Evolutionary conservation across 2,329 filamentous ascomycete species (phyloP).

Genomic region (Whalleya microplaca): DNA sequence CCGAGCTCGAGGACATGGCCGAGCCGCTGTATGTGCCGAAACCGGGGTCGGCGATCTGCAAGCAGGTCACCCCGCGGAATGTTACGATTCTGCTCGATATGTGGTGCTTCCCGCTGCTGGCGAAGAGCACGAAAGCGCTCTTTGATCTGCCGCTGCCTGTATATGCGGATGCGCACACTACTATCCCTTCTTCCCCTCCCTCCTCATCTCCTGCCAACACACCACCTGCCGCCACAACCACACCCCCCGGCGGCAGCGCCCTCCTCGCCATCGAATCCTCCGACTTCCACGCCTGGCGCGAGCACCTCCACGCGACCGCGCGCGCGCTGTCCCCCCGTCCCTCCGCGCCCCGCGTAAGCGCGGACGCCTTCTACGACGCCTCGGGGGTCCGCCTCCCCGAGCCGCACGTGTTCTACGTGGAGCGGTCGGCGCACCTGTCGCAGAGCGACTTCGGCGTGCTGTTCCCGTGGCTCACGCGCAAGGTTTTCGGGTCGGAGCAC

Average conservation of each 20-base stretch:
- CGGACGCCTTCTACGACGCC: slow-evolving; percentile 43
- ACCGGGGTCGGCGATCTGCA: slow-evolving; percentile 56
- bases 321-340: slow-evolving; percentile 65
- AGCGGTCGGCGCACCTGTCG: slow-evolving; percentile 75
- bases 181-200: neutral
- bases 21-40: slow-evolving; percentile 65
- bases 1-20: slow-evolving; percentile 51
- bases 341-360: slow-evolving; percentile 44
- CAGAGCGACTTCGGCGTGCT: slow-evolving; percentile 84
- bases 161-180: slow-evolving; percentile 51
- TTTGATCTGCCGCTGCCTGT: slow-evolving; percentile 74
- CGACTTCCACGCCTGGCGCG: slow-evolving; percentile 77
- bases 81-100: slow-evolving; percentile 75
- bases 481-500: slow-evolving; percentile 59
- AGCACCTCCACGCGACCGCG: slow-evolving; percentile 72
- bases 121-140: slow-evolving; percentile 64
- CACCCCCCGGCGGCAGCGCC: slow-evolving; percentile 54
- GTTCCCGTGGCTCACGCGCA: slow-evolving; percentile 71
- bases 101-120: slow-evolving; percentile 76
- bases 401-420: slow-evolving; percentile 76
- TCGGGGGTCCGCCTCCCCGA: slow-evolving; percentile 42
- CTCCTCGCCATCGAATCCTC: slow-evolving; percentile 75
- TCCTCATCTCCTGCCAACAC: neutral
- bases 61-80: slow-evolving; percentile 70
- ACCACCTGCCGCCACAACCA: slow-evolving; percentile 5